phyloP scores from a whole-genome alignment of 2,329 filamentous ascomycete genomes.

The Diaporthe citri region DNA sequence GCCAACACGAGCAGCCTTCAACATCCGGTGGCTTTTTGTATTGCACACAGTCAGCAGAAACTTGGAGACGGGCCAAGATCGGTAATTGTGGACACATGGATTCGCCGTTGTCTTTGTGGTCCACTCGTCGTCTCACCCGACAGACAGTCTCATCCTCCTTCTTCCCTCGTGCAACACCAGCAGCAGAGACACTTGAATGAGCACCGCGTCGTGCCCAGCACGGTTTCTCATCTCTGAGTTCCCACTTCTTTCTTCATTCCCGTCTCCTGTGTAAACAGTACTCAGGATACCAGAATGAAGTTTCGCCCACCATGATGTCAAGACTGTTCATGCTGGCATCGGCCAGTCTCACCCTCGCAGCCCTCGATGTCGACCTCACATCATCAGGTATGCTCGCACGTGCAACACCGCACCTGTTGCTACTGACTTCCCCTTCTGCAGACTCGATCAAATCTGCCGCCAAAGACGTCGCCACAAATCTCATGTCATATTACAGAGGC shows the following conservation, averaged over 20 bases:
- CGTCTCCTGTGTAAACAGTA: background rate
- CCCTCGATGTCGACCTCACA: constrained; percentile 38
- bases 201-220: background rate
- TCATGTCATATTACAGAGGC: constrained; percentile 60
- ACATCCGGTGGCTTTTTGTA: background rate
- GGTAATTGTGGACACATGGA: constrained; percentile 21
- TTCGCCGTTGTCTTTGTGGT: background rate
- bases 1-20: background rate
- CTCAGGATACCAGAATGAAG: constrained; percentile 8
- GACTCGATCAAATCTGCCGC: constrained; percentile 53
- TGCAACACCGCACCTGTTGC: background rate
- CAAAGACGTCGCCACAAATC: constrained; percentile 56
- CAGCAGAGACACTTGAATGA: background rate
- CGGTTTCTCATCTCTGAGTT: background rate
- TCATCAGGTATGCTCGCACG: constrained; percentile 37
- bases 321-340: constrained; percentile 26
- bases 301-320: constrained; percentile 13
- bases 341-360: constrained; percentile 25
- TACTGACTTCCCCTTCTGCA: constrained; percentile 2
- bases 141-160: background rate
- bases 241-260: background rate
- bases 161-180: constrained; percentile 3
- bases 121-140: constrained; percentile 12
- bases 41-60: constrained; percentile 8
- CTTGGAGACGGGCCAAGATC: constrained; percentile 14